A percentile compares a stretch with the other conserved stretches of the same genome.
Conservation (phyloP, 2,329 filamentous ascomycete genomes). For the Calonectria pauciramosa region DNA sequence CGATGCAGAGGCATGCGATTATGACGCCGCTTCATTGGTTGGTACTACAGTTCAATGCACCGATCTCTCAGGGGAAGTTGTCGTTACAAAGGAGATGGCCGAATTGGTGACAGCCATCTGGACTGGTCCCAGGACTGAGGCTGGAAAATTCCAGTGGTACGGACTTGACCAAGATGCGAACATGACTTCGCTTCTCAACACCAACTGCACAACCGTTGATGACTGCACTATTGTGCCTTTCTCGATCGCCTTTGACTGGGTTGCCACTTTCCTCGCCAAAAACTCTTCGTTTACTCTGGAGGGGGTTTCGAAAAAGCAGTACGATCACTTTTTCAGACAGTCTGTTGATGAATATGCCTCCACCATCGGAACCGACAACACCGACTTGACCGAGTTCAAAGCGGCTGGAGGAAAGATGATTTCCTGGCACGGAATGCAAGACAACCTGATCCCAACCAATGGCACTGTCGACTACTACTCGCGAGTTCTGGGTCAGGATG, state of each 20-base stretch:
- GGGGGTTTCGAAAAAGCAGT: neutral
- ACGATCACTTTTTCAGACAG: constrained; percentile 23
- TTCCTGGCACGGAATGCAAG: constrained; percentile 36
- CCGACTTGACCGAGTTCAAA: constrained; percentile 33
- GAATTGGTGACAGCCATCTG: constrained; percentile 19
- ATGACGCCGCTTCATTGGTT: constrained; percentile 38
- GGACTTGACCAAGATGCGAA: constrained; percentile 17
- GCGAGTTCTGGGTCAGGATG: constrained; percentile 7
- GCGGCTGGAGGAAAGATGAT: constrained; percentile 33
- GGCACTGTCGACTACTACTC: constrained; percentile 34
- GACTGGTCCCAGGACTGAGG: constrained; percentile 20
- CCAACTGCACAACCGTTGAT: neutral
- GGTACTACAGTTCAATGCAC: constrained; percentile 31
- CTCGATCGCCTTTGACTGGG: constrained; percentile 17
- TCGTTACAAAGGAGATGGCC: constrained; percentile 22
- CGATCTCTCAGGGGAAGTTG: neutral
- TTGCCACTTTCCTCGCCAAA: constrained; percentile 18
- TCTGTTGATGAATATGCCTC: constrained; percentile 33
- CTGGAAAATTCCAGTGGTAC: constrained; percentile 33
- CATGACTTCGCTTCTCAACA: constrained; percentile 21
- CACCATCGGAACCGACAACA: constrained; percentile 30
- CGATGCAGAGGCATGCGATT: constrained; percentile 31
- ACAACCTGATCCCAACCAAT: constrained; percentile 26
- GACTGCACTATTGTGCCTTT: constrained; percentile 26
- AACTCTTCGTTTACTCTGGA: neutral